A percentile compares a stretch with the other conserved stretches of the same genome.
Evolutionary conservation across 1,284 basidiomycete genomes (phyloP).

Genomic region (Irpex sp.): DNA sequence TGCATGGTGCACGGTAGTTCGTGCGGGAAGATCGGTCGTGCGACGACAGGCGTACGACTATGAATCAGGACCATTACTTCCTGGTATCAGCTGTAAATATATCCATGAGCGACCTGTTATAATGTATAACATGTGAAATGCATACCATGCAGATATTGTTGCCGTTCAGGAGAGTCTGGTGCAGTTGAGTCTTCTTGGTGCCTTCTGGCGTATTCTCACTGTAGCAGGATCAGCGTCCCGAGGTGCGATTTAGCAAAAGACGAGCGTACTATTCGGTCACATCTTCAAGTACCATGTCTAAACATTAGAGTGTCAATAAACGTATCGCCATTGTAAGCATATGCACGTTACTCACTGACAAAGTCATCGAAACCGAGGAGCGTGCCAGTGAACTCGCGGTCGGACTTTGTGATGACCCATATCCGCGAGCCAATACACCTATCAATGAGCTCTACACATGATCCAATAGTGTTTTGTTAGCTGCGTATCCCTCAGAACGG

Average conservation of each 20-base stretch:
- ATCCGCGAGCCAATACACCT: constrained; percentile 92
- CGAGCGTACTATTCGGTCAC: constrained; percentile 86
- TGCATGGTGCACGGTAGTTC: not conserved
- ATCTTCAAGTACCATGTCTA: constrained; percentile 98
- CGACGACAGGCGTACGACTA: not conserved
- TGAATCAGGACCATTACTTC: constrained; percentile 67
- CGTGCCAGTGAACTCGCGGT: constrained; percentile 95
- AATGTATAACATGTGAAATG: constrained; percentile 2
- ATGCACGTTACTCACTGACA: constrained; percentile 79
- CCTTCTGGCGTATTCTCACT: constrained; percentile 88
- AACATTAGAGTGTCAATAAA: not conserved
- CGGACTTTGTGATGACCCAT: constrained; percentile 96
- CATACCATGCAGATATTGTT: constrained; percentile 98
- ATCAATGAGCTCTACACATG: constrained; percentile 79
- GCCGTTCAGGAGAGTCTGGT: constrained; percentile 93
- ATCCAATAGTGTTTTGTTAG: not conserved
- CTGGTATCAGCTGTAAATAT: constrained; percentile 62
- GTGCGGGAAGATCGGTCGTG: too few relatives aligned
- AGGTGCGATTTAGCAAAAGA: not conserved
- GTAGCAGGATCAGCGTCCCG: constrained; percentile 15
- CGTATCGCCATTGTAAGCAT: not conserved
- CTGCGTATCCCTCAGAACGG: not conserved
- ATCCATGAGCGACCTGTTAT: not conserved
- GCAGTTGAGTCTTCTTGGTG: constrained; percentile 77
- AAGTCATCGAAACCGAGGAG: constrained; percentile 98